Evolutionary conservation across 106 monocot genomes (phyloP).

Genomic region (Dendrobium catenatum): DNA sequence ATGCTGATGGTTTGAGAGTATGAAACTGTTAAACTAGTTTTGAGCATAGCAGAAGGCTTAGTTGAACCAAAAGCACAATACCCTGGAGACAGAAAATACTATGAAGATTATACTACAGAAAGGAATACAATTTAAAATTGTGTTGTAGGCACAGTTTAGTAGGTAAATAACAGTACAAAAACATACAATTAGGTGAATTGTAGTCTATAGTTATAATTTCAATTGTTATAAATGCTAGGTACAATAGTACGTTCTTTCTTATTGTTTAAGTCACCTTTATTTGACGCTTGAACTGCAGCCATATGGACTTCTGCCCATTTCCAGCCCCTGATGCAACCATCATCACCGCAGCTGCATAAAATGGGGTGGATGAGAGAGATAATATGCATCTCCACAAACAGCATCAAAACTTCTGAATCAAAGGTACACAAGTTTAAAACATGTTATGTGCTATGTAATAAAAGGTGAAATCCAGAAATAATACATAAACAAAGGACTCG

Average conservation of each 20-base stretch:
- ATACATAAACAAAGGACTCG: not conserved
- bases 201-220: not conserved
- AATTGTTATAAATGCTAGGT: not conserved
- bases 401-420: not conserved
- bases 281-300: constrained; percentile 17
- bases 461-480: not conserved
- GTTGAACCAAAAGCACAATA: not conserved
- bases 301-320: constrained; percentile 55
- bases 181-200: not conserved
- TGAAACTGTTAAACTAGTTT: not conserved
- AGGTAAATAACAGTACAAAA: not conserved
- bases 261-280: constrained; percentile 30
- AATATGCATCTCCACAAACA: not conserved
- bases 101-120: not conserved
- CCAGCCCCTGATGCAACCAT: constrained; percentile 84
- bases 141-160: not conserved
- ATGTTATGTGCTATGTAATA: not conserved
- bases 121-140: not conserved
- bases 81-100: not conserved
- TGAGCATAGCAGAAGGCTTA: not conserved
- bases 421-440: not conserved
- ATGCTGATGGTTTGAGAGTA: not conserved
- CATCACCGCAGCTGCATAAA: constrained; percentile 85
- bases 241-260: not conserved
- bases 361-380: not conserved